These are phyloP conservation scores for Penicillium egyptiacum DNA, from an alignment of 495 filamentous ascomycete species.

Conservation along the genomic window DNA sequence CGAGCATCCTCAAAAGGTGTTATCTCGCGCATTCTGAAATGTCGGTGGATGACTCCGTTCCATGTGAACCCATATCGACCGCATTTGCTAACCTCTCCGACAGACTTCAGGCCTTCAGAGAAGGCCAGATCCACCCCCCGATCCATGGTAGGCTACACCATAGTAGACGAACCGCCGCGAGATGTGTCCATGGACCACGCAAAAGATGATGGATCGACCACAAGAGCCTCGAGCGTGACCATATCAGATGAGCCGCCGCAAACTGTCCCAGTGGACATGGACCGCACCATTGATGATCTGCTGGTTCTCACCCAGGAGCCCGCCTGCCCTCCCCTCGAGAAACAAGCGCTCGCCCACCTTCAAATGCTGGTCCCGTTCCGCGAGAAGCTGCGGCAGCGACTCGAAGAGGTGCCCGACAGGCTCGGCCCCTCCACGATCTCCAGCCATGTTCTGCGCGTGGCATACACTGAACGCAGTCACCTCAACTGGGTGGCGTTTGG, in stretches of 20 bases:
- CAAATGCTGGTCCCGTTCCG: conserved; percentile 16
- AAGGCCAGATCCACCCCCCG: neutral
- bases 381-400: conserved; percentile 17
- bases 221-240: no score
- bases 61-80: neutral
- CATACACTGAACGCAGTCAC: conserved; percentile 14
- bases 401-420: conserved; percentile 17
- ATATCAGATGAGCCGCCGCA: no score
- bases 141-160: no score
- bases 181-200: no score
- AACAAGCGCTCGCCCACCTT: conserved; percentile 5
- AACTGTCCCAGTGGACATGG: conserved; percentile 4
- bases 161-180: conserved; percentile 1
- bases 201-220: no score
- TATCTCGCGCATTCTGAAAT: no score
- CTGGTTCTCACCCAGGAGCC: conserved; percentile 18
- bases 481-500: conserved; percentile 21
- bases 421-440: conserved; percentile 17
- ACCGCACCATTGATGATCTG: conserved; percentile 19
- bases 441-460: conserved; percentile 18
- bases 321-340: conserved; percentile 5
- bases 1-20: conserved; percentile 6
- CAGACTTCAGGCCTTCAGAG: conserved; percentile 16
- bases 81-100: conserved; percentile 13
- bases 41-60: no score